Evolutionary conservation across 768 basidiomycete species (phyloP), one percentile per base, ranked within the genome.

Genomic region (Ramaria rubella): DNA sequence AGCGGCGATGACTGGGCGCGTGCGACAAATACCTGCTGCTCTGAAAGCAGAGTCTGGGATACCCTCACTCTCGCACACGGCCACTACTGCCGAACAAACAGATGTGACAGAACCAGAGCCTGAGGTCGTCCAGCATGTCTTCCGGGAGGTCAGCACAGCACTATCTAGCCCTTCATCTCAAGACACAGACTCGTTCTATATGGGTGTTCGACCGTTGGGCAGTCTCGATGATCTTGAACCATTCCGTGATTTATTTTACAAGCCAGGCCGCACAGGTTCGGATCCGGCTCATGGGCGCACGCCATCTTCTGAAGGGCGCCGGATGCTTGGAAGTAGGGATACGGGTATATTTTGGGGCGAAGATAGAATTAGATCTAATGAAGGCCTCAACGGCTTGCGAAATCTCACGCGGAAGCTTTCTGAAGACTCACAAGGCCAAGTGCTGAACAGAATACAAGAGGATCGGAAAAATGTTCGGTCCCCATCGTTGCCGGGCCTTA

Each of bases 161-260:
- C 27, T 70, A 65, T 17, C 68, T 63, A 4, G 65, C 63, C 45
- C 63, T 46, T 73, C 71, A 12, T 56, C 55, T 3, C 55, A 49
- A 23, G 31, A 17, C 61, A 64, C 48, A 62, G 68, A 6, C 70
- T 71, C 23, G 75, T 73, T 21, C 59, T 78, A 64, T 57, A 73
- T 65, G 60, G 73, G 66, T 63, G 81, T 81, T 24, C 78, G 77
- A n/a, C 77, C 77, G 2, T 69, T 87, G 33, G 79, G 81, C 9
- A 77, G 74, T 55, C 75, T 78, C 0, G 83, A 85, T 55, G 86
- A 89, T 60, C 73, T 89, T 6, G 85, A 87, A n/a, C 75, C 79
- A 11, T 90, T 86, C 72, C 80, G 79, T 34, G 85, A 89, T 63
- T 72, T 90, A 7, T 90, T 90, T 68, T 89, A 85, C 65, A 74